phyloP scores from a whole-genome alignment of 1,139 yeast genomes.

The Geotrichum europaeum region DNA sequence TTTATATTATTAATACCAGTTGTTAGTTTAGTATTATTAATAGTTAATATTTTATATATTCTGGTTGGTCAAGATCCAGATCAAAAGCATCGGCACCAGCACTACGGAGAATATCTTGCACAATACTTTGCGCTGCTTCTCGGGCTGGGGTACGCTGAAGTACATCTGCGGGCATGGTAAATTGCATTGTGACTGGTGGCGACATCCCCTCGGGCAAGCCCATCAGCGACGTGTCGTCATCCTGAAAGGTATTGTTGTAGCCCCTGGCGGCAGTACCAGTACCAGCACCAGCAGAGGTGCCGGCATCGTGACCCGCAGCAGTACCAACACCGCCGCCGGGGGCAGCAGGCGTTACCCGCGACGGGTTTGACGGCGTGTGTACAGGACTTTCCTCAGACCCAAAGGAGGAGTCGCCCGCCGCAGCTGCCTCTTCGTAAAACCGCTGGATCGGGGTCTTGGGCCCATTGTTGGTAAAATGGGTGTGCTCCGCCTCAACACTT shows the following conservation, averaged over 20 bases:
- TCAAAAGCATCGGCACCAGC: constrained; percentile 19
- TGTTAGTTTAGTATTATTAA: too few relatives aligned
- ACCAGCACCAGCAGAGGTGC: background rate
- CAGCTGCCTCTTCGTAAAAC: constrained; percentile 4
- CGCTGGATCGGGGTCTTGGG: constrained; percentile 14
- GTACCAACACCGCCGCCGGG: background rate
- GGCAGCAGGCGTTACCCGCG: background rate
- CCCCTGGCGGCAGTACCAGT: background rate
- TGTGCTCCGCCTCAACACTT: background rate
- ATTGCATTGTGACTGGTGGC: constrained; percentile 29
- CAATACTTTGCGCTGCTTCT: constrained; percentile 27
- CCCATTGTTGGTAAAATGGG: background rate
- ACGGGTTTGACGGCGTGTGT: background rate
- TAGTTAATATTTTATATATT: too few relatives aligned
- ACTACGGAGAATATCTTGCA: constrained; percentile 24
- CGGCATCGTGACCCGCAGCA: background rate
- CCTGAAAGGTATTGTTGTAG: background rate
- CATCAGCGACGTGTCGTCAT: constrained; percentile 23
- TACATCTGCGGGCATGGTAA: constrained; percentile 19
- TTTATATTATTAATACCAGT: too few relatives aligned
- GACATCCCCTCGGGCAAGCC: constrained; percentile 27
- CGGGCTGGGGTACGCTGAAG: constrained; percentile 28
- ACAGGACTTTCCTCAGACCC: background rate
- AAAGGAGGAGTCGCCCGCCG: background rate
- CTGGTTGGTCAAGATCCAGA: background rate